Evolutionary conservation across 495 filamentous ascomycete genomes (phyloP).

Genomic region (Talaromyces thailandensis): DNA sequence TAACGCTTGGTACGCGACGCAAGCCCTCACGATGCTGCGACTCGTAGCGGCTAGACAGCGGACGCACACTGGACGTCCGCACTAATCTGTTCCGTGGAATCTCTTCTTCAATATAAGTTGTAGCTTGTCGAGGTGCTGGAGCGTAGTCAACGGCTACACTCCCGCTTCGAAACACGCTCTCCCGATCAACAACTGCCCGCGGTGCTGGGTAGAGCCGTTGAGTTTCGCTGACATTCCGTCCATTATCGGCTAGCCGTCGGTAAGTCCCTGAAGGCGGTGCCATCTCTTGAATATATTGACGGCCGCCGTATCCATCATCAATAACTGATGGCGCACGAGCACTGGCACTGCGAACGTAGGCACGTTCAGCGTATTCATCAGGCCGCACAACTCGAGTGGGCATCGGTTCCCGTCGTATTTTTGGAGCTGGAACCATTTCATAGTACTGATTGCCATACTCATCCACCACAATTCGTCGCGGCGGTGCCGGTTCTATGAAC

Average conservation of each 20-base stretch:
- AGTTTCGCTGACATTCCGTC: constrained; percentile 23
- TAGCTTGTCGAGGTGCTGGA: constrained; percentile 16
- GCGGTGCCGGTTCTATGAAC: constrained; percentile 47
- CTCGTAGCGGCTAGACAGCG: constrained; percentile 47
- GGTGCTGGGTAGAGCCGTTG: constrained; percentile 22
- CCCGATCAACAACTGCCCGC: constrained; percentile 23
- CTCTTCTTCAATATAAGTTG: constrained; percentile 34
- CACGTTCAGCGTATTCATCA: constrained; percentile 31
- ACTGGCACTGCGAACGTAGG: constrained; percentile 24
- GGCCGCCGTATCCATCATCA: constrained; percentile 32
- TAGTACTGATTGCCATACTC: constrained; percentile 63
- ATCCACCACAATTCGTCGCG: constrained; percentile 57
- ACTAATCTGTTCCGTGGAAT: constrained; percentile 44
- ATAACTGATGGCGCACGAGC: constrained; percentile 32
- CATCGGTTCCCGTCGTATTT: constrained; percentile 42
- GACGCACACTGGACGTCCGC: constrained; percentile 49
- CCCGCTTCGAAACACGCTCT: constrained; percentile 26
- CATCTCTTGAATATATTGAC: constrained; percentile 39
- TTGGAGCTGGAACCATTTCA: constrained; percentile 42
- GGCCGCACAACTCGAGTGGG: constrained; percentile 22
- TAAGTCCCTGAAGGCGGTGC: constrained; percentile 29
- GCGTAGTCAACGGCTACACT: constrained; percentile 35
- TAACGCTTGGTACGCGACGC: constrained; percentile 42
- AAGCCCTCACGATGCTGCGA: constrained; percentile 30
- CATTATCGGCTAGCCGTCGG: constrained; percentile 34